These are phyloP conservation scores for Podila epicladia DNA, from an alignment of 192 early-diverging fungal genomes.

Conservation along the genomic window DNA sequence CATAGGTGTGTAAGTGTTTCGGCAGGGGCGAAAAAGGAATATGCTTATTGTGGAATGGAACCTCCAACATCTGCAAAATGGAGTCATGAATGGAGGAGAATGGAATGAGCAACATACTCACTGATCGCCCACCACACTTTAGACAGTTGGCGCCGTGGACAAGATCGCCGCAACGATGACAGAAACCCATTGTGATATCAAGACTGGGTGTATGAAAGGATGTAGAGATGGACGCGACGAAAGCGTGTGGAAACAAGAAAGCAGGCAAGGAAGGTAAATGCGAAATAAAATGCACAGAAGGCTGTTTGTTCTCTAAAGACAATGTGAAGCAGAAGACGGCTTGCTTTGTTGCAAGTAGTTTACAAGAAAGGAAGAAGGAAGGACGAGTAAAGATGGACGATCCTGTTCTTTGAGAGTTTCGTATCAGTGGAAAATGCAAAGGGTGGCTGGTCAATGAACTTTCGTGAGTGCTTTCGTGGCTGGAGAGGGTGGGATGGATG, in stretches of 20 bases:
- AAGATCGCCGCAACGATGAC: slow-evolving; percentile 63
- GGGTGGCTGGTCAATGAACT: too few relatives aligned
- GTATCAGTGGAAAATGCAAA: too few relatives aligned
- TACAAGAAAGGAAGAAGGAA: too few relatives aligned
- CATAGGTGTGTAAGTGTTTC: neutral
- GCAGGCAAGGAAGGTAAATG: slow-evolving; percentile 10
- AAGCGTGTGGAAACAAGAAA: neutral
- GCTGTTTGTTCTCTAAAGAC: too few relatives aligned
- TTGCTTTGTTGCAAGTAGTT: too few relatives aligned
- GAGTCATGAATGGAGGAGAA: neutral
- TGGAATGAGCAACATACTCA: slow-evolving; percentile 45
- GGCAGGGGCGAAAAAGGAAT: neutral
- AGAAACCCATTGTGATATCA: slow-evolving; percentile 56
- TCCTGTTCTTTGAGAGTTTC: too few relatives aligned
- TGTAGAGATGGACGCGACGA: neutral
- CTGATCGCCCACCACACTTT: slow-evolving; percentile 59
- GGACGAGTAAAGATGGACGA: too few relatives aligned
- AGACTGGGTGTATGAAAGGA: neutral
- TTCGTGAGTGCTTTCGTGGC: too few relatives aligned
- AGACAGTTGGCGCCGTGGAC: slow-evolving; percentile 54
- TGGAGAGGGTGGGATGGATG: too few relatives aligned
- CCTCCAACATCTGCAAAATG: neutral
- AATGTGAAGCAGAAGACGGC: too few relatives aligned
- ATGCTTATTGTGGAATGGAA: slow-evolving; percentile 2
- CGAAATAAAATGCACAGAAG: neutral